Evolutionary conservation across 2,329 filamentous ascomycete species (phyloP), one percentile per base, ranked within the genome.

Genomic region (Trichoderma sp.): DNA sequence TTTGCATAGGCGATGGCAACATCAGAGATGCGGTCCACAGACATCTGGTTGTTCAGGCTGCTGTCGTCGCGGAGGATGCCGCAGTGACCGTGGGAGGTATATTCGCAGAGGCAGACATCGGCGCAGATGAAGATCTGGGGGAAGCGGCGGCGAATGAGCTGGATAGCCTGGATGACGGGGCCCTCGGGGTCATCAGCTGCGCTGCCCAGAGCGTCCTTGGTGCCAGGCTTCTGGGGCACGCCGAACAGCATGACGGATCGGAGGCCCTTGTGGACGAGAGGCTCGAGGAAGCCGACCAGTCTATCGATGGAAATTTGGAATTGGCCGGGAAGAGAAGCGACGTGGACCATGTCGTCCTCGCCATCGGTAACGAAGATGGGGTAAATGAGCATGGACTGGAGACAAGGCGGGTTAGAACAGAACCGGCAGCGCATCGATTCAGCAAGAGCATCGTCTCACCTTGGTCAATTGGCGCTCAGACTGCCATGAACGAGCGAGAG

Each of bases 1-100:
- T 90, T 85, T n/a, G 95, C 95, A 75, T 99, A 99, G 41, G 94
- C 92, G 69, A 98, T 84, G n/a, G 95, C 94, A n/a, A 98, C 94
- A 76, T 98, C 93, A 3, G 91, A 94, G 71, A 99, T 93, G 68
- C 95, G 90, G 74, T 98, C 94, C 9, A 98, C 93, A 3, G 93
- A 97, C 54, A 96, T 85, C 69, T 89, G 87, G 75, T 99, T 98
- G 84, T 98, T 97, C 67, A 99, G 84, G 68, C 88, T 90, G 68
- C 93, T 93, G 75, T 99, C 95, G 70, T 97, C 93, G 65, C 93
- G 88, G 52, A 99, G 84, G 71, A 99, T 97, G 61, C 95, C 95
- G 75, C 95, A 99, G 81, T 99, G 95, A 51, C 95, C 95, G 77
- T 99, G 95, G 7, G 91, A 95, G 0, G 95, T 99, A 80, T 99